Evolutionary conservation across 345 rosid species (phyloP).

Genomic region (Excoecaria cochinchinensis): DNA sequence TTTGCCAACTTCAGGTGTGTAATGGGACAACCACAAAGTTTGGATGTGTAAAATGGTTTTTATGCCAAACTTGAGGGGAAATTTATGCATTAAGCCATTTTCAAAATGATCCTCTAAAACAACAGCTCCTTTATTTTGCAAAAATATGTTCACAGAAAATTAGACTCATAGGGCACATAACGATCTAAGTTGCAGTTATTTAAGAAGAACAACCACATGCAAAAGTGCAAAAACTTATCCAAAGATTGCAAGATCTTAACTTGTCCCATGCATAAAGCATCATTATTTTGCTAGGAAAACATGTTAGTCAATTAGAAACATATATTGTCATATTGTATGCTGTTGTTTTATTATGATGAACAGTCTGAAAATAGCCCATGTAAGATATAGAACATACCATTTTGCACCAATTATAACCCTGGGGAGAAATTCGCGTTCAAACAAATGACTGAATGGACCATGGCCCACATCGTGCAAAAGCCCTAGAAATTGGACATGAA

Average conservation of each 20-base stretch:
- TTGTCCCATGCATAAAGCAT: background rate
- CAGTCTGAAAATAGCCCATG: conserved; percentile 15
- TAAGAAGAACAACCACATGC: background rate
- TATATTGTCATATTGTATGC: background rate
- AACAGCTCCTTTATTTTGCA: background rate
- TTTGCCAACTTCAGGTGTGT: no score
- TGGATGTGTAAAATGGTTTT: no score
- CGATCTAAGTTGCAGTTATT: background rate
- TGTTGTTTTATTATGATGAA: background rate
- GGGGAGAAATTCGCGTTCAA: conserved; percentile 91
- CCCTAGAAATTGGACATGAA: conserved; percentile 45
- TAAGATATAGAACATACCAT: conserved; percentile 48
- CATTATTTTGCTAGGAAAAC: background rate
- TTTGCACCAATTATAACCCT: conserved; percentile 41
- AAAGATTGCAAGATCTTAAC: background rate
- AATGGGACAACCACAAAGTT: no score
- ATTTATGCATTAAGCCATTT: background rate
- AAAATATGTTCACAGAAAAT: background rate
- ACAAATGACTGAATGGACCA: conserved; percentile 95
- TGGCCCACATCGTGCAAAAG: conserved; percentile 95
- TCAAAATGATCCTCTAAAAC: background rate
- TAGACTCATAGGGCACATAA: background rate
- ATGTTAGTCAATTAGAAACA: background rate
- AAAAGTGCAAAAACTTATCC: background rate
- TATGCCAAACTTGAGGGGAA: no score